phyloP scores from a whole-genome alignment of 805 yeast genomes.

The Nakazawaea wyomingensis region DNA sequence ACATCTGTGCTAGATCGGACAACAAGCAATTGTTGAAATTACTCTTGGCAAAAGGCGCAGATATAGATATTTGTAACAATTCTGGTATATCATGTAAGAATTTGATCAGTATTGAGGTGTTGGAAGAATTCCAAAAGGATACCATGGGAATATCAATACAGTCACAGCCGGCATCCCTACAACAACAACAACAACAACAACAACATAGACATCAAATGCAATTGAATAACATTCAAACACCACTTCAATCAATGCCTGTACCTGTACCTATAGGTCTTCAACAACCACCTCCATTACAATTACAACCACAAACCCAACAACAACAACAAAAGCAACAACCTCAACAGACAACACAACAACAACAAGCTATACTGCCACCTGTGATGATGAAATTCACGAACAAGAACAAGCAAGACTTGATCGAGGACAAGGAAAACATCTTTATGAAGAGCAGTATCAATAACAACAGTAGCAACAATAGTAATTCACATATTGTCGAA shows the following conservation, averaged over 20 bases:
- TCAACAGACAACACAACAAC: not conserved
- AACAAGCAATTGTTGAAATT: conserved; percentile 39
- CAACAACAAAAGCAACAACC: conserved; percentile 3
- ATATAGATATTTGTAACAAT: conserved; percentile 16
- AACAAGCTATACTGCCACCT: not conserved
- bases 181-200: not conserved
- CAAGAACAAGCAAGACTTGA: conserved; percentile 24
- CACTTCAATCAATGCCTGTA: not conserved
- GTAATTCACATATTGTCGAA: not conserved
- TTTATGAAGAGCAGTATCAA: too few relatives aligned
- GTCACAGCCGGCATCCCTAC: conserved; percentile 5
- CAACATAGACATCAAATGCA: not conserved
- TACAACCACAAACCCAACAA: not conserved
- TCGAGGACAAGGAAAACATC: conserved; percentile 46
- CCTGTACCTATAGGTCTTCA: not conserved
- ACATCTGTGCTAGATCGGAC: conserved; percentile 60
- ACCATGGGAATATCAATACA: not conserved
- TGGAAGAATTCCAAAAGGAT: conserved; percentile 15
- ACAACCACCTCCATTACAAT: not conserved
- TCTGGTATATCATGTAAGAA: conserved; percentile 16
- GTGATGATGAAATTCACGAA: not conserved
- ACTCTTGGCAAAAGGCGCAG: conserved; percentile 44
- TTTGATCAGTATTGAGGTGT: conserved; percentile 13
- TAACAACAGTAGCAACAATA: conserved; percentile 22
- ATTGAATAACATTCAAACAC: too few relatives aligned